These are phyloP conservation scores for Trichoderma koningii DNA, from an alignment of 2,329 filamentous ascomycete species.

Conservation along the genomic window DNA sequence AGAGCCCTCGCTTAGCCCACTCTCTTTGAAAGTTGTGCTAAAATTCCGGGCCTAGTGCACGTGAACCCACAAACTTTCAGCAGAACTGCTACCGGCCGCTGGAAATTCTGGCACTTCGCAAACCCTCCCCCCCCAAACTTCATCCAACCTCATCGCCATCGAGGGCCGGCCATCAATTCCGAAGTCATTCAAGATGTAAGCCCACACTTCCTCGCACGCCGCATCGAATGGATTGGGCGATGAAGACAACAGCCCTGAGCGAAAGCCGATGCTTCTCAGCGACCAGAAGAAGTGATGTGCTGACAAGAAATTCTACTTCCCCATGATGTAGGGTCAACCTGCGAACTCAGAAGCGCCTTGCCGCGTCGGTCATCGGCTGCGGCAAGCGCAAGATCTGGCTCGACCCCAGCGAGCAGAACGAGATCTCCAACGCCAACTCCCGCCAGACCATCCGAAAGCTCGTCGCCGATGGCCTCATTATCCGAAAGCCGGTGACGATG, in stretches of 20 bases:
- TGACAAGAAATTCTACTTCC: conserved; percentile 36
- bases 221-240: neutral
- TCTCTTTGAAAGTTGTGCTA: conserved; percentile 25
- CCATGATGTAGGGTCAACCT: conserved; percentile 83
- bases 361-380: conserved; percentile 96
- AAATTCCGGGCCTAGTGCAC: conserved; percentile 39
- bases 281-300: conserved; percentile 27
- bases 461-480: conserved; percentile 99
- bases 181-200: conserved; percentile 51
- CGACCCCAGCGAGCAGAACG: conserved; percentile 97
- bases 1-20: conserved; percentile 47
- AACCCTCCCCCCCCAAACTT: conserved; percentile 46
- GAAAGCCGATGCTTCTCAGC: conserved; percentile 3
- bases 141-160: conserved; percentile 41
- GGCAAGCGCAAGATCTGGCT: conserved; percentile 99
- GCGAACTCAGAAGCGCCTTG: conserved; percentile 99
- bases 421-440: conserved; percentile 99
- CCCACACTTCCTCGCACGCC: conserved; percentile 30
- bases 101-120: conserved; percentile 45
- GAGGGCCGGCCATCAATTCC: conserved; percentile 47
- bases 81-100: conserved; percentile 39
- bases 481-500: conserved; percentile 99
- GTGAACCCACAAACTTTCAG: conserved; percentile 48
- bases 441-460: conserved; percentile 99
- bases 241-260: neutral